These are phyloP conservation scores for Rhodotorula paludigena DNA, from an alignment of 768 basidiomycete genomes.

Conservation along the genomic window DNA sequence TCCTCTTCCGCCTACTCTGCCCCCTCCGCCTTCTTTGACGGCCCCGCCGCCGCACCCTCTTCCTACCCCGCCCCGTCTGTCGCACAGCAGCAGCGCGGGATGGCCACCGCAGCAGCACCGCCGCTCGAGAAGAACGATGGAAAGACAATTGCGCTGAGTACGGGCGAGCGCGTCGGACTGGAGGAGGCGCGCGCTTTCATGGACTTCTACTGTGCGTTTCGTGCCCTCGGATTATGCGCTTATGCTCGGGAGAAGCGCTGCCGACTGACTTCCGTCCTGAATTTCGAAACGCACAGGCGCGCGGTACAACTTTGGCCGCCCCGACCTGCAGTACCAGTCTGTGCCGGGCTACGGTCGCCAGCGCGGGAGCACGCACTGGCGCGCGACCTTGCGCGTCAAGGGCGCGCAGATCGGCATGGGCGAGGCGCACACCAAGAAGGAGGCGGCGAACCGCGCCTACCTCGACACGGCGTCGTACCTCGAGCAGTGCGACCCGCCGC, in stretches of 20 bases:
- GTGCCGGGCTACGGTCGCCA: constrained; percentile 30
- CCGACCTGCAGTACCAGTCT: constrained; percentile 38
- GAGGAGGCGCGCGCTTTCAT: constrained; percentile 81
- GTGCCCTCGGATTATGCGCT: too few species aligned
- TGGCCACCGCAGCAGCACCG: constrained; percentile 1
- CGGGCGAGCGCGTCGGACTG: constrained; percentile 61
- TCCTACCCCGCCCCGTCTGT: not conserved
- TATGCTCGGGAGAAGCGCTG: too few species aligned
- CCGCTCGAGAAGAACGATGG: constrained; percentile 26
- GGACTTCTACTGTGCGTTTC: constrained; percentile 73
- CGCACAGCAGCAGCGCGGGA: not conserved
- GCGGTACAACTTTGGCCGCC: constrained; percentile 29
- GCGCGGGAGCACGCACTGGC: constrained; percentile 52
- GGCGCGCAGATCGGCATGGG: constrained; percentile 80
- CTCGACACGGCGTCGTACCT: constrained; percentile 84
- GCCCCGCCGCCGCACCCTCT: constrained; percentile 19
- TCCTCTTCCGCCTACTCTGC: constrained; percentile 6
- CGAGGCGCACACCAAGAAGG: constrained; percentile 63
- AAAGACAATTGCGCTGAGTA: constrained; percentile 54
- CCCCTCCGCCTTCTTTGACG: constrained; percentile 15
- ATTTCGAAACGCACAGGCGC: constrained; percentile 3
- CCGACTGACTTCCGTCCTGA: too few species aligned
- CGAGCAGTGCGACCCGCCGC: constrained; percentile 69
- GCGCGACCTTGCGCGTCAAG: constrained; percentile 69
- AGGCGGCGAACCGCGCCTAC: constrained; percentile 65